Evolutionary conservation across 306 rosid genomes (phyloP).

Genomic region (Prunus persica): Prunus_persica_NCBIv2 NC_034014.1:25282501-25283000

Average conservation of each 20-base stretch:
- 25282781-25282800: conserved; percentile 23
- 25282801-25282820: conserved; percentile 26
- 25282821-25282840: conserved; percentile 33
- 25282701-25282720: conserved; percentile 6
- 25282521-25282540: conserved; percentile 23
- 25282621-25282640: neutral
- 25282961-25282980: conserved; percentile 33
- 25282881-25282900: conserved; percentile 20
- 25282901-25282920: conserved; percentile 20
- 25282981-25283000: conserved; percentile 36
- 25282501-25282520: conserved; percentile 11
- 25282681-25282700: conserved; percentile 20
- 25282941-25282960: conserved; percentile 13
- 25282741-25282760: conserved; percentile 18
- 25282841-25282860: neutral
- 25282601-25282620: conserved; percentile 18
- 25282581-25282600: neutral
- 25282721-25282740: neutral
- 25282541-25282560: conserved; percentile 18
- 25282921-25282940: conserved; percentile 16
- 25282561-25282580: conserved; percentile 10
- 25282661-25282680: conserved; percentile 28
- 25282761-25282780: conserved; percentile 21
- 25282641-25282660: conserved; percentile 26
- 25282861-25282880: neutral